phyloP scores from a whole-genome alignment of 2,329 filamentous ascomycete genomes.

The Penicillium sp. region DNA sequence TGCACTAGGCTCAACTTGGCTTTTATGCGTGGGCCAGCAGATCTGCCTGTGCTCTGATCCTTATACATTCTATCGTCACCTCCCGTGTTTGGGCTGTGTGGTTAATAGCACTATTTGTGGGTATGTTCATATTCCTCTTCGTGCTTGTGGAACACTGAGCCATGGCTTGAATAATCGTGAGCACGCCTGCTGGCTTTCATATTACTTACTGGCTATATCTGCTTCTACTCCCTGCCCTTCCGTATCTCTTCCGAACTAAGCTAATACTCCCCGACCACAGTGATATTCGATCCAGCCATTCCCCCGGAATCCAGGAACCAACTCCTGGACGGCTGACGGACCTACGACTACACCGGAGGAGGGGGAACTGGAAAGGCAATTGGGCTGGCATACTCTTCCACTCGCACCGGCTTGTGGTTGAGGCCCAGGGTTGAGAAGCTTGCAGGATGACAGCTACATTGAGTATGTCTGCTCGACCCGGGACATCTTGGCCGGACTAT shows the following conservation, averaged over 20 bases:
- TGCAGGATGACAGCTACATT: constrained; percentile 41
- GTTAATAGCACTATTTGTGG: constrained; percentile 19
- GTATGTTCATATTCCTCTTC: constrained; percentile 18
- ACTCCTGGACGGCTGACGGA: constrained; percentile 8
- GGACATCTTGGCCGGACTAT: constrained; percentile 10
- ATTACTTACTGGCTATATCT: neutral
- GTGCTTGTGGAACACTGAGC: constrained; percentile 18
- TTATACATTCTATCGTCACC: neutral
- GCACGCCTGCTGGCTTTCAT: too few species aligned
- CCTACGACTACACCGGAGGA: constrained; percentile 11
- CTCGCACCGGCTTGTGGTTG: constrained; percentile 24
- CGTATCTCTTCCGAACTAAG: neutral
- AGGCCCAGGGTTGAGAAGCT: constrained; percentile 25
- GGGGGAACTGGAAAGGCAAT: constrained; percentile 17
- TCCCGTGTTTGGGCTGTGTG: constrained; percentile 5
- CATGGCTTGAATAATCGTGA: neutral
- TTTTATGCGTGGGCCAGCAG: constrained; percentile 4
- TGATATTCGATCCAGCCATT: too few species aligned
- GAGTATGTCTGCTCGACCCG: constrained; percentile 35
- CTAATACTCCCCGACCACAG: too few species aligned
- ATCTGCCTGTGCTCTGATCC: neutral
- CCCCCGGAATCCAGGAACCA: constrained; percentile 1
- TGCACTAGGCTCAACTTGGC: constrained; percentile 6
- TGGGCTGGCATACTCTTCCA: constrained; percentile 15
- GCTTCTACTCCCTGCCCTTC: neutral